These are phyloP conservation scores for Penicillium sp. DNA, from an alignment of 2,329 filamentous ascomycete species.

Conservation along the genomic window DNA sequence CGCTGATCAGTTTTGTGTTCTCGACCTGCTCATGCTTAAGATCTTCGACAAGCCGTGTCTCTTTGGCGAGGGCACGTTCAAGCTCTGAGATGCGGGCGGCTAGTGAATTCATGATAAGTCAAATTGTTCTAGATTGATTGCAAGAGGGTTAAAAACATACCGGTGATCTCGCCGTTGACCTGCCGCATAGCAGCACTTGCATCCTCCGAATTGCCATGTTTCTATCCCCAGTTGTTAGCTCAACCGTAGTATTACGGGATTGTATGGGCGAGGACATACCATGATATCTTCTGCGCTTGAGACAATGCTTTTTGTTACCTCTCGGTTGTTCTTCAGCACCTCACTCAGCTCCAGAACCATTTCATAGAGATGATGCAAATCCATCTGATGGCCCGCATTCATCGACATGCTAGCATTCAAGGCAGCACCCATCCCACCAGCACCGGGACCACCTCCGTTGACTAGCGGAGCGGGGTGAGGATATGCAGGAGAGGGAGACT, in stretches of 20 bases:
- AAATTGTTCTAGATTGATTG: too few relatives aligned
- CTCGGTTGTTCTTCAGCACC: constrained; percentile 52
- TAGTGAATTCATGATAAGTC: constrained; percentile 19
- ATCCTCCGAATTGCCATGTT: constrained; percentile 45
- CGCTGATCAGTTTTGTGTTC: constrained; percentile 50
- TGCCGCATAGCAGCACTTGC: constrained; percentile 44
- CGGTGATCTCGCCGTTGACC: constrained; percentile 46
- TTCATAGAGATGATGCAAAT: constrained; percentile 52
- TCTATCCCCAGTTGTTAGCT: constrained; percentile 32
- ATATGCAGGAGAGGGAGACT: constrained; percentile 36
- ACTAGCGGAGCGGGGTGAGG: constrained; percentile 34
- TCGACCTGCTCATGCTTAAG: constrained; percentile 51
- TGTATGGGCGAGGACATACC: constrained; percentile 31
- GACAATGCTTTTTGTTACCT: constrained; percentile 53
- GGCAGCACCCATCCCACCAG: constrained; percentile 36
- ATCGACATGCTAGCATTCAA: constrained; percentile 44
- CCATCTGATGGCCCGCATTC: constrained; percentile 55
- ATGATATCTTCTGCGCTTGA: constrained; percentile 52
- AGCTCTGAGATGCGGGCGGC: constrained; percentile 52
- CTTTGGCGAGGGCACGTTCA: constrained; percentile 49
- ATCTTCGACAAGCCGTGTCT: constrained; percentile 45
- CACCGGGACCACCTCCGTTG: constrained; percentile 30
- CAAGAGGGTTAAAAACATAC: constrained; percentile 27
- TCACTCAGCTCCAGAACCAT: constrained; percentile 54
- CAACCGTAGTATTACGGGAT: not conserved